These are phyloP conservation scores for Hortiboletus flavorubellus DNA, from an alignment of 768 basidiomycete species.

Conservation along the genomic window DNA sequence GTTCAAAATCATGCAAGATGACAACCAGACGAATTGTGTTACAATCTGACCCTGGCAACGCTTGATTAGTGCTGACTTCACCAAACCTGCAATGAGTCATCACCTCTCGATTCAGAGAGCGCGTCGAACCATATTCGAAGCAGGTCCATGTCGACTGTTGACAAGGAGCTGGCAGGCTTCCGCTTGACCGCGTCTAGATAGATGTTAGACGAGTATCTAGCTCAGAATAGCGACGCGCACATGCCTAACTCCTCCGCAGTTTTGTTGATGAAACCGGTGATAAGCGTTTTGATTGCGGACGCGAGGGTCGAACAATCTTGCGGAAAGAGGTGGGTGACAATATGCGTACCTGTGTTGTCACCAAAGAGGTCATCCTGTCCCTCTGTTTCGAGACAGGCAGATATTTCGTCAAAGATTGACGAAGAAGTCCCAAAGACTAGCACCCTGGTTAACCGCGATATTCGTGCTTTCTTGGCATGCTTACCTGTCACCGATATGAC, in stretches of 20 bases:
- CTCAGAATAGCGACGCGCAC: slow-evolving; percentile 15
- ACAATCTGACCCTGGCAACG: slow-evolving; percentile 13
- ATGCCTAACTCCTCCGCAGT: slow-evolving; percentile 30
- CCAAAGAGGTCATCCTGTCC: slow-evolving; percentile 24
- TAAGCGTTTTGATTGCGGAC: slow-evolving; percentile 51
- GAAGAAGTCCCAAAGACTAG: slow-evolving; percentile 46
- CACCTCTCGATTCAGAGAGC: slow-evolving; percentile 38
- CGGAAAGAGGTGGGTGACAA: slow-evolving; percentile 52
- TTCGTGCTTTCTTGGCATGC: slow-evolving; percentile 9
- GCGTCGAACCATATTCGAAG: slow-evolving; percentile 60
- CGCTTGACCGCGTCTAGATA: slow-evolving; percentile 39
- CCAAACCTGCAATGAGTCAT: slow-evolving; percentile 9
- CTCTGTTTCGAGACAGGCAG: slow-evolving; percentile 33
- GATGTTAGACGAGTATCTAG: background rate
- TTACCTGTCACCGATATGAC: slow-evolving; percentile 55
- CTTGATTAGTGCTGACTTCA: background rate
- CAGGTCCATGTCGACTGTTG: slow-evolving; percentile 57
- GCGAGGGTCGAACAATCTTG: slow-evolving; percentile 53
- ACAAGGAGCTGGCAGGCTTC: slow-evolving; percentile 48
- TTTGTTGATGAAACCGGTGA: slow-evolving; percentile 50
- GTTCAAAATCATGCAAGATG: slow-evolving; percentile 72
- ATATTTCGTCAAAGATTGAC: slow-evolving; percentile 45
- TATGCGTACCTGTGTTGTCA: slow-evolving; percentile 17
- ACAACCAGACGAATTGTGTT: slow-evolving; percentile 45
- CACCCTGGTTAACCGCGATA: slow-evolving; percentile 1